These are phyloP conservation scores for Lipomyces chichibuensis DNA, from an alignment of 805 yeast species.

Conservation along the genomic window DNA sequence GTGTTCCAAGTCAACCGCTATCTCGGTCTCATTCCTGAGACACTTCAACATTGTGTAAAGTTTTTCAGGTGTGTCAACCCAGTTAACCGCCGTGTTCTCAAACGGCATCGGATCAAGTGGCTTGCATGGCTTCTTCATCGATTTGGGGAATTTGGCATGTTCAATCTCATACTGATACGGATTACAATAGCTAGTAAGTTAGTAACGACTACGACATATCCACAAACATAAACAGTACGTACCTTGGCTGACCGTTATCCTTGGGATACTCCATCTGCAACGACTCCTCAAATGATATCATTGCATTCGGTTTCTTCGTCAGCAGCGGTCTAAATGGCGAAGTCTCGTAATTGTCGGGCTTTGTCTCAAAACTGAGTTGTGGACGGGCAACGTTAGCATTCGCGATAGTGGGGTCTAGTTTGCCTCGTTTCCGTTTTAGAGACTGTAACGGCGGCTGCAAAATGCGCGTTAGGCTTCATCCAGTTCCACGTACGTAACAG, in stretches of 20 bases:
- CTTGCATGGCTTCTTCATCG: conserved; percentile 51
- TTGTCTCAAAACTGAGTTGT: conserved; percentile 59
- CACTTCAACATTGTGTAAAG: conserved; percentile 59
- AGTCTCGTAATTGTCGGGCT: conserved; percentile 68
- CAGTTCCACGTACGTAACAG: background rate
- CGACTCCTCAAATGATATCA: conserved; percentile 58
- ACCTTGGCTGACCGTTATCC: conserved; percentile 28
- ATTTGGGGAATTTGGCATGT: conserved; percentile 66
- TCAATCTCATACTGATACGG: conserved; percentile 82
- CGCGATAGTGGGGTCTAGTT: conserved; percentile 13
- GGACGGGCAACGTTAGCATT: conserved; percentile 60
- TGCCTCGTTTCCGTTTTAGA: conserved; percentile 30
- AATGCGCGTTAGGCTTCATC: background rate
- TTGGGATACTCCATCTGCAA: conserved; percentile 44
- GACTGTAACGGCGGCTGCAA: conserved; percentile 37
- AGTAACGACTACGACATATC: background rate
- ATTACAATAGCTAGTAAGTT: conserved; percentile 54
- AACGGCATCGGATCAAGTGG: conserved; percentile 65
- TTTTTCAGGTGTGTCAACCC: conserved; percentile 67
- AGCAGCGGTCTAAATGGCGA: conserved; percentile 79
- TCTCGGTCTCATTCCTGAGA: conserved; percentile 56
- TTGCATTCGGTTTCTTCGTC: conserved; percentile 69
- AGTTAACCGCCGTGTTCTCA: conserved; percentile 58
- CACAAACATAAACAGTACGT: background rate
- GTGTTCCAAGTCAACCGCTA: conserved; percentile 95